Evolutionary conservation across 1,284 basidiomycete species (phyloP).

Genomic region (Rhodotorula sp.): DNA sequence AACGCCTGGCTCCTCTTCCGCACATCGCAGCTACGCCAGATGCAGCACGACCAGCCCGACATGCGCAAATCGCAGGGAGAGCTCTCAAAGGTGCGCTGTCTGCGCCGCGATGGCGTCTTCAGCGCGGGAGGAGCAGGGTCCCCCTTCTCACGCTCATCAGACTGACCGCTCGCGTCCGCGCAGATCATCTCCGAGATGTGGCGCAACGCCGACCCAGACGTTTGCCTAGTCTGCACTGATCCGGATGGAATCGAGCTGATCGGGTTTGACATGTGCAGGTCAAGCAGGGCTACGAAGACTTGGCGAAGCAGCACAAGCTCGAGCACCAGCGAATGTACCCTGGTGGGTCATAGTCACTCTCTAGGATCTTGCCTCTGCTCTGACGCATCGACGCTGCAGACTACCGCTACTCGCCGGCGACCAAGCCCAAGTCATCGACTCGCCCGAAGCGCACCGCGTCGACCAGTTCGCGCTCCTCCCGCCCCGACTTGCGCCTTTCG

Average conservation of each 20-base stretch:
- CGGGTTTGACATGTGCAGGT: not conserved
- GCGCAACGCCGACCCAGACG: conserved; percentile 8
- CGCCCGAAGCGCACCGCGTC: not conserved
- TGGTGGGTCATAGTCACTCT: not conserved
- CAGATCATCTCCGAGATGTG: conserved; percentile 29
- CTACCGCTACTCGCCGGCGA: conserved; percentile 2
- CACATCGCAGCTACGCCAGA: conserved; percentile 17
- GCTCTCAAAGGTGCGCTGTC: conserved; percentile 7
- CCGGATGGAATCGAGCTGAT: not conserved
- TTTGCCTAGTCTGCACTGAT: not conserved
- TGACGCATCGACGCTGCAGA: not conserved
- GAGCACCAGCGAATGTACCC: conserved; percentile 19
- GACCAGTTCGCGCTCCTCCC: not conserved
- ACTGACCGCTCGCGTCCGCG: not conserved
- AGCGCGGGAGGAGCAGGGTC: not conserved
- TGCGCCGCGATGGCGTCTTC: not conserved
- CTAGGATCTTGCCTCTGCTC: not conserved
- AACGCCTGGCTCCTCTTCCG: conserved; percentile 31
- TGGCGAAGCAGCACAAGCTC: conserved; percentile 12
- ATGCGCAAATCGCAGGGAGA: conserved; percentile 22
- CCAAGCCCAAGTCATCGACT: not conserved
- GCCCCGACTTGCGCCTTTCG: not conserved
- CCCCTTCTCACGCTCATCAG: not conserved
- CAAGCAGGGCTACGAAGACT: conserved; percentile 9
- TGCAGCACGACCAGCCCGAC: conserved; percentile 17